Conservation (phyloP, 2,329 filamentous ascomycete genomes). For the Colletotrichum cuscutae region DNA sequence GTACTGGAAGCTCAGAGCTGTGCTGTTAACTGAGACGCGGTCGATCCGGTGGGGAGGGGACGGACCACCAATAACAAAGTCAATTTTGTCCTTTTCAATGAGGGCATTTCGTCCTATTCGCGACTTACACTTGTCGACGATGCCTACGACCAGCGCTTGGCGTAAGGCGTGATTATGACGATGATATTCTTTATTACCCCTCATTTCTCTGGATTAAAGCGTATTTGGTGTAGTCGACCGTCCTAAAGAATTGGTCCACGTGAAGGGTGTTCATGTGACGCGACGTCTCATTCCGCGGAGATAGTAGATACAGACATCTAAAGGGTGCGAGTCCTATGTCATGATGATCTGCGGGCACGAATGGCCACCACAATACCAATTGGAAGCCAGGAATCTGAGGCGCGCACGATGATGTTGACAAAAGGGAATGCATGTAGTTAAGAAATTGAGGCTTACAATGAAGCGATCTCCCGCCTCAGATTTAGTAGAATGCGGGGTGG, state of each 20-base stretch:
- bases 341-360: conserved; percentile 2
- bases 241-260: not conserved
- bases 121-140: not conserved
- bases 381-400: not conserved
- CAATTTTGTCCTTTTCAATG: not conserved
- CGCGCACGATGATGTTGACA: not conserved
- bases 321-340: not conserved
- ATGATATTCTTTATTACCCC: not conserved
- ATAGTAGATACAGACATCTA: conserved; percentile 3
- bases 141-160: not conserved
- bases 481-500: not conserved
- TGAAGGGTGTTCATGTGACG: conserved; percentile 1
- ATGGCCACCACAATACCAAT: not conserved
- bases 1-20: not conserved
- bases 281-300: conserved; percentile 17
- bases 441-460: not conserved
- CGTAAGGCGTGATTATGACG: conserved; percentile 9
- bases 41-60: not conserved
- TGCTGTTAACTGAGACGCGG: not conserved
- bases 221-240: not conserved
- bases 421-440: not conserved
- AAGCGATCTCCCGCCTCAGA: not conserved
- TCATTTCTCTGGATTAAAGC: not conserved
- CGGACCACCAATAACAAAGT: not conserved
- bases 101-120: not conserved